Evolutionary conservation across 352 stramenopile species (phyloP), one percentile per base, ranked within the genome.

Genomic region (Phytophthora europaea): DNA sequence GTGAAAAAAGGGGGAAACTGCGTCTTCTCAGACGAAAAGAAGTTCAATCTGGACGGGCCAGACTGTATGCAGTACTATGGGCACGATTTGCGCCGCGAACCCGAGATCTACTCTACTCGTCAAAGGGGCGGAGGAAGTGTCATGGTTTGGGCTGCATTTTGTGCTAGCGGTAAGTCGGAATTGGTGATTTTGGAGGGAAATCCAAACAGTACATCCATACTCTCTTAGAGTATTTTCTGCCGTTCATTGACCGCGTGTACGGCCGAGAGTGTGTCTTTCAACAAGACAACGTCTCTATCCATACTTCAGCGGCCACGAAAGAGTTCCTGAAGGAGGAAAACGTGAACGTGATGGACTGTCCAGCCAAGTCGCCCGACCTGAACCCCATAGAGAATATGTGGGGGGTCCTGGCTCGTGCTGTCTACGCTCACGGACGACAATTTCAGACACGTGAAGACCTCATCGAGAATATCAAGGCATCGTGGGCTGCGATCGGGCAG

Each of bases 311-410:
- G 23, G 16, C 36, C 23, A 65, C 50, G 3, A 68, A 38, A 20
- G 23, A 20, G 3, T 73, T 68, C 8, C 40, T 80, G 12, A 1
- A 31, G 3, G 54, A 80, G 56, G 5, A 64, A n/a, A 22, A 60
- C 1, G 31, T 74, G n/a, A 9, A 23, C 0, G 15, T 65, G 0
- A 60, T 76, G 7, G 33, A 67, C 1, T 76, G 62, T 53, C 62
- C 73, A 9, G 53, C 67, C 2, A 69, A 66, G 23, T 67, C 62
- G 8, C 67, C 68, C 4, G 54, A 80, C 58, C 36, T 68, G 4
- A 73, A 77, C 28, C 64, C 73, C 0, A 80, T 75, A 2, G 61
- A 79, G 26, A 72, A 66, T 18, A 15, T 79, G 6, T 76, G 61
- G 62, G 59, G 64, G 5, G 28, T 78, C 4, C 38, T 74, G 1